These are phyloP conservation scores for Pseudopyrenochaeta lycopersici DNA, from an alignment of 2,329 filamentous ascomycete genomes.

Conservation along the genomic window DNA sequence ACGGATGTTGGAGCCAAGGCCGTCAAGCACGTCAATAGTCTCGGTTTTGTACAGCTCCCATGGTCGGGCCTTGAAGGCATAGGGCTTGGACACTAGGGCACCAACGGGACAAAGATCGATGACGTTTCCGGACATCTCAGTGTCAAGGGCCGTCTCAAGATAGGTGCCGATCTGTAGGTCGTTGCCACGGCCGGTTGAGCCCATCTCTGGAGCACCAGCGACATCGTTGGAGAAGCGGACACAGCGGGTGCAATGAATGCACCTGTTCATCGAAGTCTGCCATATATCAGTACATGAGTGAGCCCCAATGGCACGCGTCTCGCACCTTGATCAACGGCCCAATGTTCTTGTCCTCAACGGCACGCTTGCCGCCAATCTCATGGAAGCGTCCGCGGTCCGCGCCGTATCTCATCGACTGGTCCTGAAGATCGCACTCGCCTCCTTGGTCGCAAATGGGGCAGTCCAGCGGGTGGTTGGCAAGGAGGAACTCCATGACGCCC, in stretches of 20 bases:
- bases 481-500: slow-evolving; percentile 98
- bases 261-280: slow-evolving; percentile 97
- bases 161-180: slow-evolving; percentile 98
- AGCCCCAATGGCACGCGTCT: neutral
- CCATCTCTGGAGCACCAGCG: slow-evolving; percentile 93
- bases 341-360: slow-evolving; percentile 99
- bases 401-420: slow-evolving; percentile 99
- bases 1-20: slow-evolving; percentile 90
- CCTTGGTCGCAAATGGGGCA: slow-evolving; percentile 99
- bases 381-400: slow-evolving; percentile 96
- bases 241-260: slow-evolving; percentile 98
- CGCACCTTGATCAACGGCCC: slow-evolving; percentile 86
- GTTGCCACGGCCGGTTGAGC: slow-evolving; percentile 93
- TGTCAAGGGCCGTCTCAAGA: slow-evolving; percentile 90
- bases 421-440: slow-evolving; percentile 98
- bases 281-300: slow-evolving; percentile 33
- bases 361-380: slow-evolving; percentile 93
- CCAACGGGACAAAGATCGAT: slow-evolving; percentile 98
- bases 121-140: slow-evolving; percentile 95
- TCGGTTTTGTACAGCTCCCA: slow-evolving; percentile 98
- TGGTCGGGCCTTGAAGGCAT: slow-evolving; percentile 93
- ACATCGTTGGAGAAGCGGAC: slow-evolving; percentile 98
- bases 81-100: slow-evolving; percentile 95
- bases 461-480: slow-evolving; percentile 95
- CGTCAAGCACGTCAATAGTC: slow-evolving; percentile 93